These are phyloP conservation scores for Colletotrichum sp. DNA, from an alignment of 2,329 filamentous ascomycete species.

Conservation along the genomic window DNA sequence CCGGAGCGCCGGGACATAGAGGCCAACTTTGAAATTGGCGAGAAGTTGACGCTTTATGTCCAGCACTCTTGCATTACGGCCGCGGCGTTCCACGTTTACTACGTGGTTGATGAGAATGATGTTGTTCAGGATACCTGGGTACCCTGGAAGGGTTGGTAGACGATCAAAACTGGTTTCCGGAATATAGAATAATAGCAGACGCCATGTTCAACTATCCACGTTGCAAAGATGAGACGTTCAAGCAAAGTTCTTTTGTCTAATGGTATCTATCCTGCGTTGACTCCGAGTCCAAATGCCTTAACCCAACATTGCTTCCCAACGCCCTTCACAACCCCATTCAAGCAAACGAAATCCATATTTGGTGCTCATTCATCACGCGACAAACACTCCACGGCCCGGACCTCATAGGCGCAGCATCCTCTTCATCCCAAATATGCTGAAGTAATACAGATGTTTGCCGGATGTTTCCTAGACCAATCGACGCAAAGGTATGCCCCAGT, in stretches of 20 bases:
- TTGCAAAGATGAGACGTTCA: neutral
- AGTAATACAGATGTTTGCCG: slow-evolving; percentile 30
- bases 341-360: slow-evolving; percentile 55
- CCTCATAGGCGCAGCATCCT: neutral
- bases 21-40: slow-evolving; percentile 35
- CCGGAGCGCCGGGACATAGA: slow-evolving; percentile 22
- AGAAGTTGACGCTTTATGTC: slow-evolving; percentile 33
- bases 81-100: slow-evolving; percentile 38
- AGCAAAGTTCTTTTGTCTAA: neutral
- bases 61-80: slow-evolving; percentile 43
- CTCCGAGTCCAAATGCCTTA: neutral
- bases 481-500: neutral
- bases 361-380: slow-evolving; percentile 47
- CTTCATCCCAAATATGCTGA: slow-evolving; percentile 44
- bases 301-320: neutral
- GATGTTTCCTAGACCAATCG: neutral
- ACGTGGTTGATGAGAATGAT: slow-evolving; percentile 38
- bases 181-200: no score
- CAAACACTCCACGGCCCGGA: slow-evolving; percentile 48
- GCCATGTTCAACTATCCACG: neutral
- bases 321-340: slow-evolving; percentile 23
- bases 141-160: slow-evolving; percentile 41
- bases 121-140: slow-evolving; percentile 37
- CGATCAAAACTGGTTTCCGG: rapidly evolving
- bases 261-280: neutral